phyloP scores from a whole-genome alignment of 2,329 filamentous ascomycete species.

The Colletotrichum sp. region DNA sequence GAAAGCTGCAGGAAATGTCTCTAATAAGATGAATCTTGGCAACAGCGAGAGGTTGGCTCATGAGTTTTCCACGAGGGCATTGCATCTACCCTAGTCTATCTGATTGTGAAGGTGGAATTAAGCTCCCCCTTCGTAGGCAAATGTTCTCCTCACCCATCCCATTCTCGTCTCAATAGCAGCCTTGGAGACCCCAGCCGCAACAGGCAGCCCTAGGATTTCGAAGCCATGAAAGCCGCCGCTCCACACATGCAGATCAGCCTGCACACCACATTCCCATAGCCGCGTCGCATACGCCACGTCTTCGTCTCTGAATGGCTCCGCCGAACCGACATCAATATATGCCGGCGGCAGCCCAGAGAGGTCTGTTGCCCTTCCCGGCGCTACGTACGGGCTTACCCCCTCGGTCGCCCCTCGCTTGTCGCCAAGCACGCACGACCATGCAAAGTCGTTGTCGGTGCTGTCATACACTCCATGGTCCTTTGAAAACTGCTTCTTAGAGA shows the following conservation, averaged over 20 bases:
- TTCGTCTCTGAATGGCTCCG: constrained; percentile 42
- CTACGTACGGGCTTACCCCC: constrained; percentile 37
- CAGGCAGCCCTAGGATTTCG: constrained; percentile 28
- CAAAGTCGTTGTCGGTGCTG: constrained; percentile 40
- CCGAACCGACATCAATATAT: constrained; percentile 47
- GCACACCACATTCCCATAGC: constrained; percentile 45
- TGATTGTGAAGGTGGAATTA: neutral
- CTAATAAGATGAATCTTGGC: neutral
- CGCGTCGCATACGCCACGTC: constrained; percentile 31
- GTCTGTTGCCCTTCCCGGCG: constrained; percentile 38
- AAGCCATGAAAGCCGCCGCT: constrained; percentile 45
- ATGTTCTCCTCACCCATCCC: constrained; percentile 5
- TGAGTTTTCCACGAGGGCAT: neutral
- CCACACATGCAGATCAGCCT: constrained; percentile 48
- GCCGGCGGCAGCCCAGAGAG: constrained; percentile 44
- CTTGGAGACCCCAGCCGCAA: neutral
- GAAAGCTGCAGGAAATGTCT: neutral
- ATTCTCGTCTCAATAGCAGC: constrained; percentile 13
- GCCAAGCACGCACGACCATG: constrained; percentile 46
- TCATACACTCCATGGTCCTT: constrained; percentile 25
- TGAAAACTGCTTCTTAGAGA: constrained; percentile 32
- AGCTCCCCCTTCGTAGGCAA: neutral
- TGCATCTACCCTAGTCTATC: neutral
- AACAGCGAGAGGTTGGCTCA: neutral
- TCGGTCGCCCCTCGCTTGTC: constrained; percentile 31